Evolutionary conservation across 306 rosid genomes (phyloP).

Genomic region (Bauhinia variegata): DNA sequence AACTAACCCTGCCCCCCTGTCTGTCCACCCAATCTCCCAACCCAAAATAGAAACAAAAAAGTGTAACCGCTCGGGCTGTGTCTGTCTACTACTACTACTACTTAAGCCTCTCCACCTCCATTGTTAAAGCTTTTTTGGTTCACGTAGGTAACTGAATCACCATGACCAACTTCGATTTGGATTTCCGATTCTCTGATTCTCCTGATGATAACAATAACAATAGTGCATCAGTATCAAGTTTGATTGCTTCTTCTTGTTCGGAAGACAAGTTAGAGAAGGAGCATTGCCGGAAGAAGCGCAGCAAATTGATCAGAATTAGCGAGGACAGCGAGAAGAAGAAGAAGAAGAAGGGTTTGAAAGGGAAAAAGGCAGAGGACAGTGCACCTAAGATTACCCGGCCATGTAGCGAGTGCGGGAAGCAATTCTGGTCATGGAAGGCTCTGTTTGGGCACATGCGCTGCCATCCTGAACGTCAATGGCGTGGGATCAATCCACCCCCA

Average conservation of each 20-base stretch:
- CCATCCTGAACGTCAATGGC: constrained; percentile 90
- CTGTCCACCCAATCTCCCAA: no score
- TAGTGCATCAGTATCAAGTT: background rate
- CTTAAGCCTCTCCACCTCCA: no score
- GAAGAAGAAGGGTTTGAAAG: constrained; percentile 28
- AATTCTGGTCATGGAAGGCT: constrained; percentile 86
- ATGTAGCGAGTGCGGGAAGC: constrained; percentile 77
- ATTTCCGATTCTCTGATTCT: background rate
- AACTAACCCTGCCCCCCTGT: no score
- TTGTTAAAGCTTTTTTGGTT: no score
- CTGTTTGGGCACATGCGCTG: constrained; percentile 92
- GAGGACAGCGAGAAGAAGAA: constrained; percentile 35
- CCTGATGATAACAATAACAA: background rate
- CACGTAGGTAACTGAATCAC: no score
- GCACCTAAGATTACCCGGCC: constrained; percentile 53
- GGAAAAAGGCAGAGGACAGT: constrained; percentile 38
- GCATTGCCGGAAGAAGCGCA: constrained; percentile 26
- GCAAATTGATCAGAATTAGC: constrained; percentile 26
- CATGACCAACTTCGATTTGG: constrained; percentile 17
- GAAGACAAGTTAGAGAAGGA: no score
- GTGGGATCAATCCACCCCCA: constrained; percentile 76
- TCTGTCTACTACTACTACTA: no score
- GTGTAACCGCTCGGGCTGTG: no score
- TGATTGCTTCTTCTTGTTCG: background rate
- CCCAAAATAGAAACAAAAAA: no score